phyloP scores from a whole-genome alignment of 2,329 filamentous ascomycete species.

The Apiospora koreana region DNA sequence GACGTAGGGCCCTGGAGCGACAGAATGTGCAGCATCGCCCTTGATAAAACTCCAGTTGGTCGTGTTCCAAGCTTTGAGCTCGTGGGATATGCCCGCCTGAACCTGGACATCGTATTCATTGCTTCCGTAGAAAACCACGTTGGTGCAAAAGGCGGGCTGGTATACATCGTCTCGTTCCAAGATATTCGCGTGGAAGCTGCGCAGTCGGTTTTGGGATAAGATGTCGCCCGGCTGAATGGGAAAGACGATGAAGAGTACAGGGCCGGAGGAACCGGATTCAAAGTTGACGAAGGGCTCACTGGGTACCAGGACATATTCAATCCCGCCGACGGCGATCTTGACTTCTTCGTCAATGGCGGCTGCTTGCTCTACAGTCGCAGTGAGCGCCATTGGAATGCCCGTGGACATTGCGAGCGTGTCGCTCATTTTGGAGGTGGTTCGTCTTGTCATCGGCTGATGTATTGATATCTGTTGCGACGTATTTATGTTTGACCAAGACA shows the following conservation, averaged over 20 bases:
- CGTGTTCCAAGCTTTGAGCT: not conserved
- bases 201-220: not conserved
- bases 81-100: not conserved
- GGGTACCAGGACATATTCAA: not conserved
- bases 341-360: not conserved
- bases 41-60: not conserved
- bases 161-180: not conserved
- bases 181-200: not conserved
- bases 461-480: no score
- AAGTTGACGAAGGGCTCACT: not conserved
- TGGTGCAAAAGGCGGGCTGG: not conserved
- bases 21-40: not conserved
- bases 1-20: not conserved
- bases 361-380: not conserved
- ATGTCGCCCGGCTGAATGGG: not conserved
- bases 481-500: no score
- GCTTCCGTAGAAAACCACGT: not conserved
- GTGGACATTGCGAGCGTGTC: not conserved
- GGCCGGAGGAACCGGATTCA: not conserved
- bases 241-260: not conserved
- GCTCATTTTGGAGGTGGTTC: not conserved
- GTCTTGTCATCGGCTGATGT: not conserved
- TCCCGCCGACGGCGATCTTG: not conserved
- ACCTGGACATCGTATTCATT: not conserved
- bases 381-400: not conserved